Evolutionary conservation across 2,329 filamentous ascomycete species (phyloP).

Genomic region (Arthrobotrys musiformis): DNA sequence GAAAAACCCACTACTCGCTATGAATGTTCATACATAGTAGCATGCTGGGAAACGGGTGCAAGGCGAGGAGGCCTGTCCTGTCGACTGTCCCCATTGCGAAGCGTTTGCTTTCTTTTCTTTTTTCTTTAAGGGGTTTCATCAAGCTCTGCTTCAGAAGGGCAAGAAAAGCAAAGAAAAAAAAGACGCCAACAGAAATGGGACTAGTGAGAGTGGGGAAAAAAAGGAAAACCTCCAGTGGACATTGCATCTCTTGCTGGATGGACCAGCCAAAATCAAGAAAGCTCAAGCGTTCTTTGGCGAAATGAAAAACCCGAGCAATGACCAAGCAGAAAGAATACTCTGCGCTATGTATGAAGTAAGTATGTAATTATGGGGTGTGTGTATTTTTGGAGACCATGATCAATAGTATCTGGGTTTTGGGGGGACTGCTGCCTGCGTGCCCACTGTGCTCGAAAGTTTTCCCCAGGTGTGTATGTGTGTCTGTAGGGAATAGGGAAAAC

Average conservation of each 20-base stretch:
- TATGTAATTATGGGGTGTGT: too few species aligned
- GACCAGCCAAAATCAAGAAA: constrained; percentile 56
- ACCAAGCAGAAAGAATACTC: constrained; percentile 25
- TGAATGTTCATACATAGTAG: too few species aligned
- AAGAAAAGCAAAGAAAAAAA: constrained; percentile 51
- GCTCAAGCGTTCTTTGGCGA: constrained; percentile 52
- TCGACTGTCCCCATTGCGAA: not conserved
- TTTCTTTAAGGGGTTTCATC: constrained; percentile 56
- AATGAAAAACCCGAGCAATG: constrained; percentile 56
- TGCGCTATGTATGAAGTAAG: not conserved
- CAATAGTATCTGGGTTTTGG: too few species aligned
- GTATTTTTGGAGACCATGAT: constrained; percentile 51
- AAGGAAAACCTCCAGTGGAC: constrained; percentile 40
- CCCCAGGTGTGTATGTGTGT: not conserved
- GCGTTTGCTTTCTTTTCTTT: constrained; percentile 54
- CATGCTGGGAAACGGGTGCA: not conserved
- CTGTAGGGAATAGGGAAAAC: not conserved
- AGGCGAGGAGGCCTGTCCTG: constrained; percentile 36
- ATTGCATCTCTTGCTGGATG: constrained; percentile 45
- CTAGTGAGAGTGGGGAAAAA: constrained; percentile 36
- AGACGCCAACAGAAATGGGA: constrained; percentile 31
- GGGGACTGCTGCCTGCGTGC: not conserved
- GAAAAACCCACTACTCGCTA: not conserved
- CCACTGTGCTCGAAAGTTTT: constrained; percentile 5
- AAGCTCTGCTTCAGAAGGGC: constrained; percentile 53